These are phyloP conservation scores for Dactylellina haptotyla DNA, from an alignment of 2,329 filamentous ascomycete species.

Conservation along the genomic window DNA sequence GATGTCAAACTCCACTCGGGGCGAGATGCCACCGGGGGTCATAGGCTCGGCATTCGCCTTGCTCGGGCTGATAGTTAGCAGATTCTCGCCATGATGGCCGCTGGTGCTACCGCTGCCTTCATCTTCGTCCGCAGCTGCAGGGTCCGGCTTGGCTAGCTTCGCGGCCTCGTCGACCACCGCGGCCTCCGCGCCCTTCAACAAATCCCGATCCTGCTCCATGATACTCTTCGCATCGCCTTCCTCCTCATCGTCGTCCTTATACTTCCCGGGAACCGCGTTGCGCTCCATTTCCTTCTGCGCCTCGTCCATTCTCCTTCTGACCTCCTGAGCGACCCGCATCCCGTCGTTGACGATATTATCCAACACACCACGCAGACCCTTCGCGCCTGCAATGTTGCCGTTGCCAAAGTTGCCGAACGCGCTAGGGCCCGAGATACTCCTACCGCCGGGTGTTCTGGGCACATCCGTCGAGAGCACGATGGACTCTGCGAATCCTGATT, in stretches of 20 bases:
- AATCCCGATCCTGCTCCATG: slow-evolving; percentile 70
- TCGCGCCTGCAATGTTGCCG: slow-evolving; percentile 65
- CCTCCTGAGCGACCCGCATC: slow-evolving; percentile 89
- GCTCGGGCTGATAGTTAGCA: slow-evolving; percentile 58
- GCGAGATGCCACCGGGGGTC: slow-evolving; percentile 16
- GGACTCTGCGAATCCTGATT: slow-evolving; percentile 90
- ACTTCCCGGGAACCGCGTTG: slow-evolving; percentile 74
- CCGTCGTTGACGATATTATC: slow-evolving; percentile 98
- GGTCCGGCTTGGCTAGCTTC: slow-evolving; percentile 57
- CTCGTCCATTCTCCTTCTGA: slow-evolving; percentile 91
- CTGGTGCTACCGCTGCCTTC: slow-evolving; percentile 19
- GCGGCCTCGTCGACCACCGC: slow-evolving; percentile 66
- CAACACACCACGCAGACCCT: slow-evolving; percentile 87
- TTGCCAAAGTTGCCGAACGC: slow-evolving; percentile 66
- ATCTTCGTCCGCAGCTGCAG: slow-evolving; percentile 58
- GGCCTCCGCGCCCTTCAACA: slow-evolving; percentile 79
- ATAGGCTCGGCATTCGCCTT: slow-evolving; percentile 58
- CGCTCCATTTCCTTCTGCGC: slow-evolving; percentile 90
- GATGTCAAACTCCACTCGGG: slow-evolving; percentile 59
- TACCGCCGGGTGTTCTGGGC: slow-evolving; percentile 57
- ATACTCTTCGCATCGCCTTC: slow-evolving; percentile 72
- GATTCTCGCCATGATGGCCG: slow-evolving; percentile 45
- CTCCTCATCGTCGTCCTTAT: slow-evolving; percentile 72
- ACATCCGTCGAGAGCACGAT: slow-evolving; percentile 76
- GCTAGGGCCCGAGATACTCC: slow-evolving; percentile 62